Base-by-base conservation (phyloP, 2,329 filamentous ascomycete genomes). In the Trichoderma sp. region DNA sequence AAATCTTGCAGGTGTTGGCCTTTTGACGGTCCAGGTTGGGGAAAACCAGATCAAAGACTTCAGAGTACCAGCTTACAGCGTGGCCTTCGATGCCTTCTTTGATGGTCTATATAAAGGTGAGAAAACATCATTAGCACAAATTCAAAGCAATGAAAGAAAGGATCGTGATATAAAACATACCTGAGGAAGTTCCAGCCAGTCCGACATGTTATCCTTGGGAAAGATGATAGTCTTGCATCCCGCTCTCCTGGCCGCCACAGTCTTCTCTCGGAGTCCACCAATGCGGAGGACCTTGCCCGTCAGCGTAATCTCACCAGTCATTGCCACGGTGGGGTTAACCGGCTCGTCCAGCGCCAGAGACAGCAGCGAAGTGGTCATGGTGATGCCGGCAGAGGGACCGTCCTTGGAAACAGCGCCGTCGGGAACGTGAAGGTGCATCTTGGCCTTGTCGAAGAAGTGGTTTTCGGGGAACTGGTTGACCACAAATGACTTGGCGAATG, bases 331-430 rank as follows among this genome's bases (percentile, higher is more conserved):
- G 7, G 95, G 93, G 76, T 94, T 87, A 61, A 99, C 86, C 19
- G 91, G 86, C 57, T 87, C 86, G 73, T 97, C 89, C 49, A 98
- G 83, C 10, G 93, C 95, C 71, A 99, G 84, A 64, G 92, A 95
- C 62, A 99, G 84, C 75, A 99, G 82, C 70, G 92, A 94, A 7
- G 94, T 97, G n/a, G 96, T 92, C 96, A 99, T 99, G 7, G 96
- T 99, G 76, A 99, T 96, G 78, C 96, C 96, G 24, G 96, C 96
- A 59, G 91, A 94, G 5, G 92, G 92, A 0, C 92, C 96, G 78
- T 99, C 96, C 82, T 99, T 99, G 74, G 92, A 92, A 68, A 97
- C 94, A 10, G 96, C 96, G 6, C 96, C 96, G 79, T 99, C 96
- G 0, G 96, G 96, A 70, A 97, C 97, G 83, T 99, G 96, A 73